A percentile compares a stretch with the other conserved stretches of the same genome.
Conservation (phyloP, 2,329 filamentous ascomycete genomes). For the Stagonosporopsis cucurbitacearum region DNA sequence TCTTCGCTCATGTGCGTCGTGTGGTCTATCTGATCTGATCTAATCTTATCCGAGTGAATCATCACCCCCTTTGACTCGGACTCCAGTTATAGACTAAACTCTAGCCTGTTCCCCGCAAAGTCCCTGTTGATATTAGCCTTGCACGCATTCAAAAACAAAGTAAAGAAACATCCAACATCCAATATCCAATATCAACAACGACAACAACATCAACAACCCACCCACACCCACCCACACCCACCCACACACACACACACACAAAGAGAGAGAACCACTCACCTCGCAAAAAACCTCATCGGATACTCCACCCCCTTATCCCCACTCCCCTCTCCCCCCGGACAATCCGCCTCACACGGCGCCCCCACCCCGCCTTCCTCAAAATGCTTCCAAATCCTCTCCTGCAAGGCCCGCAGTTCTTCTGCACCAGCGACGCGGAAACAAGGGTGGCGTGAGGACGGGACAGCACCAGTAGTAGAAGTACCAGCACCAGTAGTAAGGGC, state of each 20-base stretch:
- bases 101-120: conserved; percentile 50
- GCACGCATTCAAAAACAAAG: no score
- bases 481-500: no score
- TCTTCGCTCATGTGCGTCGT: neutral
- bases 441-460: conserved; percentile 62
- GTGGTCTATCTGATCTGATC: no score
- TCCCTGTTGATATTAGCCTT: conserved; percentile 25
- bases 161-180: no score
- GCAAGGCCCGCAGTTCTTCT: conserved; percentile 58
- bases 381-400: conserved; percentile 60
- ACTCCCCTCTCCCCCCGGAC: conserved; percentile 57
- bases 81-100: conserved; percentile 51
- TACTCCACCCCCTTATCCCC: conserved; percentile 63
- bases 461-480: no score
- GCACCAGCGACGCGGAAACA: conserved; percentile 62
- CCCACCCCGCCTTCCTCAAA: conserved; percentile 55
- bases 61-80: neutral
- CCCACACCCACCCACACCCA: neutral
- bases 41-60: no score
- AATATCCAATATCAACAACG: no score
- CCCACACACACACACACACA: no score
- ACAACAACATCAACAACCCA: no score
- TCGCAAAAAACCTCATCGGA: conserved; percentile 67
- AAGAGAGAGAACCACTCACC: no score
- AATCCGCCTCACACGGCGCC: conserved; percentile 62